A percentile compares a stretch with the other conserved stretches of the same genome.
Conservation (phyloP, 805 yeast species). For the Kurtzmaniella fragi region DNA sequence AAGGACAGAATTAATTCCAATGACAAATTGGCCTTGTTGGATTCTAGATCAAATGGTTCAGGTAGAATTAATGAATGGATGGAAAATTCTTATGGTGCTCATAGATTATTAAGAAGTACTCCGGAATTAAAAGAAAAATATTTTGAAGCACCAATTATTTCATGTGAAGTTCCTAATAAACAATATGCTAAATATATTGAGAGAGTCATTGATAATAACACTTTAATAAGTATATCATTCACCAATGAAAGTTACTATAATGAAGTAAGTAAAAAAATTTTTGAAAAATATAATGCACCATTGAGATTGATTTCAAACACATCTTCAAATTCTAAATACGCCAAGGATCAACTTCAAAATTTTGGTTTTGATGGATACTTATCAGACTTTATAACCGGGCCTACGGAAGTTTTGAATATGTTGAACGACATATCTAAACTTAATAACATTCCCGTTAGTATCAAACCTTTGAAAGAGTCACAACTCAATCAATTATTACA, state of each 20-base stretch:
- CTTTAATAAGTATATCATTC: conserved; percentile 62
- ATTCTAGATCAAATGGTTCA: conserved; percentile 16
- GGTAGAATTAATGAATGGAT: conserved; percentile 28
- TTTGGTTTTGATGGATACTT: conserved; percentile 81
- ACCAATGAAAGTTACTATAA: conserved; percentile 46
- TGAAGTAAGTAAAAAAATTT: conserved; percentile 35
- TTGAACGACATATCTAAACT: conserved; percentile 50
- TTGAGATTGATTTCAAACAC: conserved; percentile 42
- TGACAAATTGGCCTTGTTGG: conserved; percentile 49
- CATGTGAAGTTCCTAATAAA: conserved; percentile 50
- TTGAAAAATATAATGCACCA: conserved; percentile 42
- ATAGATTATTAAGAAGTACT: conserved; percentile 28
- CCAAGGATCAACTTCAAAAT: conserved; percentile 27
- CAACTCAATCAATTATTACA: conserved; percentile 33
- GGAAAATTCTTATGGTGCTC: conserved; percentile 37
- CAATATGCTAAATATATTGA: conserved; percentile 53
- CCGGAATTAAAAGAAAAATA: conserved; percentile 38
- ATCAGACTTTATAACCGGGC: conserved; percentile 69
- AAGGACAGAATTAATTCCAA: conserved; percentile 30
- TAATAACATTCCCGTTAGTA: conserved; percentile 59
- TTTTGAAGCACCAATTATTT: conserved; percentile 71
- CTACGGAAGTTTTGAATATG: conserved; percentile 65
- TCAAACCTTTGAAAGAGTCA: conserved; percentile 35
- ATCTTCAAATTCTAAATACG: conserved; percentile 15
- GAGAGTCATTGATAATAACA: conserved; percentile 47